Conservation (phyloP, 495 filamentous ascomycete species). For the Apodospora peruviana region DNA sequence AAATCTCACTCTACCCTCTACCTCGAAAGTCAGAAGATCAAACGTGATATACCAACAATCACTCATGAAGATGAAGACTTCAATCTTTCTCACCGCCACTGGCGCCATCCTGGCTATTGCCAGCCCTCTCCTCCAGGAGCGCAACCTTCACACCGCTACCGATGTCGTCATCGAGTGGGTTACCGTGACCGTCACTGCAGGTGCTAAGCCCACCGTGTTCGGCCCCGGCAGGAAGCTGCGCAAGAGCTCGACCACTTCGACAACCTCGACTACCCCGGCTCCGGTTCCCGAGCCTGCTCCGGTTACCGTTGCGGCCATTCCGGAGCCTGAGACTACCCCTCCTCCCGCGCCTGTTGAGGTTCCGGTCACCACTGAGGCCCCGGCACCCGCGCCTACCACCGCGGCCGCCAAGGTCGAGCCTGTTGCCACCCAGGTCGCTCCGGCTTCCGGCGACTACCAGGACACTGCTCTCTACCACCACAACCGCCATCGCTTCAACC, state of each 20-base stretch:
- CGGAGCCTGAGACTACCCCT: neutral
- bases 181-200: constrained; percentile 55
- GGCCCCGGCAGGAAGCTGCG: constrained; percentile 4
- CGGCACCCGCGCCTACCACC: constrained; percentile 12
- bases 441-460: constrained; percentile 22
- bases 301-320: neutral
- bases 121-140: constrained; percentile 53
- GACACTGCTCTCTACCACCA: constrained; percentile 58
- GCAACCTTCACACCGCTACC: constrained; percentile 51
- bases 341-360: constrained; percentile 4
- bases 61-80: constrained; percentile 61
- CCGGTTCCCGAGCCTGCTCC: constrained; percentile 7
- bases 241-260: constrained; percentile 6
- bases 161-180: constrained; percentile 54
- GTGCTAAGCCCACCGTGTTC: constrained; percentile 7
- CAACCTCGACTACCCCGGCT: constrained; percentile 9
- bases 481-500: constrained; percentile 81
- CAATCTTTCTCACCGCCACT: constrained; percentile 55
- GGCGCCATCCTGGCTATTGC: constrained; percentile 58
- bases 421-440: neutral
- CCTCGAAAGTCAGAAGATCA: neutral
- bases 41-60: neutral
- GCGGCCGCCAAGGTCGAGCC: neutral
- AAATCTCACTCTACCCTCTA: neutral
- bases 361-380: too few relatives aligned